Conservation (phyloP, 2,329 filamentous ascomycete genomes). For the Penicillium sp. region DNA sequence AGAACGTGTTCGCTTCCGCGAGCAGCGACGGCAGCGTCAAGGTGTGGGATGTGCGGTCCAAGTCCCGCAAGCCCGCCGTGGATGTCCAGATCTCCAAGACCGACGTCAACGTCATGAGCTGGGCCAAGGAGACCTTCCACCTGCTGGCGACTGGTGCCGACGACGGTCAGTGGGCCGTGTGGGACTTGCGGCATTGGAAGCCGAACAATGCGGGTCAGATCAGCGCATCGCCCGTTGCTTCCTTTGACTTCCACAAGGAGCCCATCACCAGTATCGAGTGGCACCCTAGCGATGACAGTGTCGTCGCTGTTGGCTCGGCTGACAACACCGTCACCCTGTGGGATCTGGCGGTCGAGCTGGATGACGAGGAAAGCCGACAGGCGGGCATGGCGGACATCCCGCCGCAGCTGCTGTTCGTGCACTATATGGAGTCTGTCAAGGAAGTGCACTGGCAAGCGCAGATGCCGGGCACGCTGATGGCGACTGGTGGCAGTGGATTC, state of each 20-base stretch:
- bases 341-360: slow-evolving; percentile 93
- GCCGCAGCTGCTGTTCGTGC: slow-evolving; percentile 90
- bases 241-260: slow-evolving; percentile 92
- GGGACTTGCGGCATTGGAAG: slow-evolving; percentile 96
- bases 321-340: slow-evolving; percentile 94
- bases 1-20: slow-evolving; percentile 88
- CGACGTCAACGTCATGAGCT: slow-evolving; percentile 95
- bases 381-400: slow-evolving; percentile 85
- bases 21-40: slow-evolving; percentile 92
- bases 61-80: slow-evolving; percentile 80
- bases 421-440: slow-evolving; percentile 92
- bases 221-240: slow-evolving; percentile 76
- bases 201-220: slow-evolving; percentile 49
- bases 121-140: slow-evolving; percentile 83
- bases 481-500: slow-evolving; percentile 82
- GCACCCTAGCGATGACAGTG: slow-evolving; percentile 95
- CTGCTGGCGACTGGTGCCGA: slow-evolving; percentile 89
- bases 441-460: slow-evolving; percentile 97
- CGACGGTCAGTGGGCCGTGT: slow-evolving; percentile 89
- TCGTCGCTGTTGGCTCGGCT: slow-evolving; percentile 83
- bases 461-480: slow-evolving; percentile 82
- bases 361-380: slow-evolving; percentile 92
- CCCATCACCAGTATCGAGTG: slow-evolving; percentile 95
- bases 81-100: slow-evolving; percentile 75
- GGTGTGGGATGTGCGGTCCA: slow-evolving; percentile 91